Conservation (phyloP, 139 green algal genomes). For the Auxenochlorella protothecoides region DNA sequence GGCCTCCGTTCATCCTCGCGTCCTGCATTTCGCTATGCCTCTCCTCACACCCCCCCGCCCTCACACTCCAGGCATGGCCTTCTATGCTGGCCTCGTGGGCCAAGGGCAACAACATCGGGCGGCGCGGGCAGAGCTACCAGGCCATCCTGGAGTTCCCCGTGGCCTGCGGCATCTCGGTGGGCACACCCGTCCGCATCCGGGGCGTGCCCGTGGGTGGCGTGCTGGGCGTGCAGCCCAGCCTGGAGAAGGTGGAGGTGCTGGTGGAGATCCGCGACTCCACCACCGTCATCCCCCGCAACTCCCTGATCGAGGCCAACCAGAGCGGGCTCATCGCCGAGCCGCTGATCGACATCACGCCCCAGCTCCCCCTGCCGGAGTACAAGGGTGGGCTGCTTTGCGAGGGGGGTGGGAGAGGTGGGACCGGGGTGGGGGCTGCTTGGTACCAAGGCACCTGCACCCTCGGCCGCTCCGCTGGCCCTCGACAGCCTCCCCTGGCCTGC, state of each 20-base stretch:
- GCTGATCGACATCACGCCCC: constrained; percentile 94
- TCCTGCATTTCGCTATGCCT: background rate
- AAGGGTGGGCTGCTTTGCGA: constrained; percentile 15
- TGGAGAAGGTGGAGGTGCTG: constrained; percentile 85
- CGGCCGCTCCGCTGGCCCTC: too few relatives aligned
- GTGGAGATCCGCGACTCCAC: constrained; percentile 69
- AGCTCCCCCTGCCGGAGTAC: constrained; percentile 62
- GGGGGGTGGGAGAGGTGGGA: background rate
- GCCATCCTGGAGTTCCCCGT: constrained; percentile 80
- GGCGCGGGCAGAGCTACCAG: constrained; percentile 25
- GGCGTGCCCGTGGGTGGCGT: constrained; percentile 74
- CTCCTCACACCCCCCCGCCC: background rate
- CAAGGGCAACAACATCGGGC: constrained; percentile 31
- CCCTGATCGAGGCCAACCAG: constrained; percentile 94
- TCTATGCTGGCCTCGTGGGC: constrained; percentile 49
- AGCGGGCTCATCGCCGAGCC: constrained; percentile 88
- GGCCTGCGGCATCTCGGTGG: constrained; percentile 89
- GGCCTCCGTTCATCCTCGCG: background rate
- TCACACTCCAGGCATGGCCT: constrained; percentile 22
- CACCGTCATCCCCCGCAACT: constrained; percentile 88
- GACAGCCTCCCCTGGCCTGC: background rate
- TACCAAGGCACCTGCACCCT: too few relatives aligned
- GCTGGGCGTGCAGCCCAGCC: constrained; percentile 70
- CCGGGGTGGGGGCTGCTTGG: too few relatives aligned
- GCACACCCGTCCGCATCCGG: constrained; percentile 77